Conservation (phyloP, 495 filamentous ascomycete genomes). For the Podospora australis region DNA sequence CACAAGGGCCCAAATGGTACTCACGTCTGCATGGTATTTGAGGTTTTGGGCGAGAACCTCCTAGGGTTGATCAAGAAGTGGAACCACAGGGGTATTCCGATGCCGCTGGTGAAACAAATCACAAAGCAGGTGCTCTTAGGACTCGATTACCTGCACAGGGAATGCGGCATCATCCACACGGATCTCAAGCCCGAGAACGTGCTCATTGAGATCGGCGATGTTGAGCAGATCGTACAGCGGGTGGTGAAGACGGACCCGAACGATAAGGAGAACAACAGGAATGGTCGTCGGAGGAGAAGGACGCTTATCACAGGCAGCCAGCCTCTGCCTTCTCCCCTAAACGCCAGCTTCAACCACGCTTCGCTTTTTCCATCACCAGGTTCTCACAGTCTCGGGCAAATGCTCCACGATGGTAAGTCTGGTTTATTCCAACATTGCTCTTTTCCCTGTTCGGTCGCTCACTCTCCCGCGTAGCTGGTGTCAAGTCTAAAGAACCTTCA, state of each 20-base stretch:
- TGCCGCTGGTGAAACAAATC: slow-evolving; percentile 95
- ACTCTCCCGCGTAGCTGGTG: slow-evolving; percentile 18
- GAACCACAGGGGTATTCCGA: slow-evolving; percentile 96
- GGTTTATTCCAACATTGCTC: not conserved
- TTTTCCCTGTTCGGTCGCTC: not conserved
- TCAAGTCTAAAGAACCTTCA: slow-evolving; percentile 49
- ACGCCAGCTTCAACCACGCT: slow-evolving; percentile 75
- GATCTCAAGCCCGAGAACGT: slow-evolving; percentile 98
- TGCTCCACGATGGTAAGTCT: slow-evolving; percentile 66
- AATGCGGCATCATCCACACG: slow-evolving; percentile 98
- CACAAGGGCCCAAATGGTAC: slow-evolving; percentile 95
- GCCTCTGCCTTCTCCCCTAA: slow-evolving; percentile 89
- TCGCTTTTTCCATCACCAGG: slow-evolving; percentile 64
- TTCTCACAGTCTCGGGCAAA: slow-evolving; percentile 76
- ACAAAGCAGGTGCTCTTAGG: slow-evolving; percentile 96
- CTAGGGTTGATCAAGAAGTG: slow-evolving; percentile 95
- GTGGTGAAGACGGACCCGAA: slow-evolving; percentile 82
- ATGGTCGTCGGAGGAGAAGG: slow-evolving; percentile 83
- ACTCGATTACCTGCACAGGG: slow-evolving; percentile 90
- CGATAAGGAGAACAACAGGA: slow-evolving; percentile 84
- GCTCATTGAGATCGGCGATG: slow-evolving; percentile 96
- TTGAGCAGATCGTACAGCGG: slow-evolving; percentile 91
- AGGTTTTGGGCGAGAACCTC: slow-evolving; percentile 93
- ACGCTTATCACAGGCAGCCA: slow-evolving; percentile 97
- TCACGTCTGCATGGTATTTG: slow-evolving; percentile 99